Conservation (phyloP, 2,329 filamentous ascomycete genomes). For the Colletotrichum eleusines region DNA sequence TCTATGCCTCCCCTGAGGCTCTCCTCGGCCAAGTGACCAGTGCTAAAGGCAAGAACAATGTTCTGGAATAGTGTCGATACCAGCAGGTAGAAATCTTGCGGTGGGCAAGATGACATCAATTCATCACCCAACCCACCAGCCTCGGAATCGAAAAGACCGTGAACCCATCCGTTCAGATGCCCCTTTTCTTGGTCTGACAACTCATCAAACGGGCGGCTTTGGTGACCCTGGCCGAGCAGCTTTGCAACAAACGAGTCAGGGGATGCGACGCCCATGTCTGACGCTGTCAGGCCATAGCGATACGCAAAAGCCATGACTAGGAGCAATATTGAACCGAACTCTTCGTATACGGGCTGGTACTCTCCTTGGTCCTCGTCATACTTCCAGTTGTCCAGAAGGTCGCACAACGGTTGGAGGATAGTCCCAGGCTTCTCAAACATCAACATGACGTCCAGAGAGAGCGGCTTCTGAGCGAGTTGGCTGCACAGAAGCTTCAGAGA, state of each 20-base stretch:
- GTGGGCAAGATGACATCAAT: slow-evolving; percentile 83
- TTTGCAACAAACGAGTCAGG: slow-evolving; percentile 76
- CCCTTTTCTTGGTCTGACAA: slow-evolving; percentile 73
- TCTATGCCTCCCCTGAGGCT: slow-evolving; percentile 81
- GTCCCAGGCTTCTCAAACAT: slow-evolving; percentile 78
- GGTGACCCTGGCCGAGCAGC: slow-evolving; percentile 70
- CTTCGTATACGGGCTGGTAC: slow-evolving; percentile 87
- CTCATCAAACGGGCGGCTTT: slow-evolving; percentile 68
- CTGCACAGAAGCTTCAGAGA: slow-evolving; percentile 81
- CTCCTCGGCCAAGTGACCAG: slow-evolving; percentile 74
- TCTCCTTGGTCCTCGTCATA: slow-evolving; percentile 88
- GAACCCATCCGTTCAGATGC: slow-evolving; percentile 80
- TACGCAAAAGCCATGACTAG: slow-evolving; percentile 81
- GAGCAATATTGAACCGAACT: slow-evolving; percentile 83
- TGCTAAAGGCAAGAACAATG: slow-evolving; percentile 77
- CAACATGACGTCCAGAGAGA: slow-evolving; percentile 79
- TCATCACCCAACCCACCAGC: slow-evolving; percentile 81
- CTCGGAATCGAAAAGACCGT: slow-evolving; percentile 81
- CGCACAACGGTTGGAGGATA: slow-evolving; percentile 80
- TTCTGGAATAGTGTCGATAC: slow-evolving; percentile 83
- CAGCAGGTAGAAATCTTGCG: slow-evolving; percentile 84
- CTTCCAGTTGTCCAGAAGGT: slow-evolving; percentile 81
- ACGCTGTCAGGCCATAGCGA: slow-evolving; percentile 74
- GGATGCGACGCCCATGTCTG: slow-evolving; percentile 72
- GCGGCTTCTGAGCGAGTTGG: slow-evolving; percentile 78